Conservation (phyloP, 2,329 filamentous ascomycete genomes). For the Westerdykella aurantiaca region DNA sequence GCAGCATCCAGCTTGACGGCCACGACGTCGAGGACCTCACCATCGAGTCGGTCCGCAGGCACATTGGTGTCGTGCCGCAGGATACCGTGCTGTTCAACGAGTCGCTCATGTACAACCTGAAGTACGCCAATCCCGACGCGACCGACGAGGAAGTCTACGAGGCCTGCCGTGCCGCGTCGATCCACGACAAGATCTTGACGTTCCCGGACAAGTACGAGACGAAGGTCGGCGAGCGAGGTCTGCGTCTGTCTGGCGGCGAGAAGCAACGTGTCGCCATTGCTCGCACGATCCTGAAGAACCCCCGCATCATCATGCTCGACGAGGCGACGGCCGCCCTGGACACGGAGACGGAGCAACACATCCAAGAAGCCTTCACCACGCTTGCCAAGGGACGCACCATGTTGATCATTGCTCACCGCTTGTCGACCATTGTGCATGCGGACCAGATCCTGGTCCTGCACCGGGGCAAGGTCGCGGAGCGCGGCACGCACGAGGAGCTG, state of each 20-base stretch:
- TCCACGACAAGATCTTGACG: slow-evolving; percentile 83
- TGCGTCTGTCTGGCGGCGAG: slow-evolving; percentile 83
- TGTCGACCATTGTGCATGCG: slow-evolving; percentile 52
- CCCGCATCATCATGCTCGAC: slow-evolving; percentile 85
- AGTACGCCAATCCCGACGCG: slow-evolving; percentile 76
- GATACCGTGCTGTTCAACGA: slow-evolving; percentile 96
- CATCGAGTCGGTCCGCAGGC: slow-evolving; percentile 84
- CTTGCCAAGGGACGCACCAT: slow-evolving; percentile 83
- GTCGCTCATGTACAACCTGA: slow-evolving; percentile 88
- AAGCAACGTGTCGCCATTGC: slow-evolving; percentile 93
- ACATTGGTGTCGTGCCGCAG: slow-evolving; percentile 94
- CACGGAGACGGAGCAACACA: slow-evolving; percentile 87
- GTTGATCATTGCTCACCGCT: slow-evolving; percentile 80
- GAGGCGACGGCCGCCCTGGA: slow-evolving; percentile 90
- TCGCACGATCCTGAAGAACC: slow-evolving; percentile 85
- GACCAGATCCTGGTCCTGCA: slow-evolving; percentile 53
- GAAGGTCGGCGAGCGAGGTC: slow-evolving; percentile 83
- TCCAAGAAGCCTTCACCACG: slow-evolving; percentile 76
- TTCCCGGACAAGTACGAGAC: slow-evolving; percentile 87
- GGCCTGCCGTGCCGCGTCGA: slow-evolving; percentile 80
- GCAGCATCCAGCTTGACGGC: slow-evolving; percentile 78
- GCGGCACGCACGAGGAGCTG: slow-evolving; percentile 48
- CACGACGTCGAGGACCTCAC: slow-evolving; percentile 78
- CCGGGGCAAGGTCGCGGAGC: slow-evolving; percentile 48
- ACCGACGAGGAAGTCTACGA: slow-evolving; percentile 75